phyloP scores from a whole-genome alignment of 2,329 filamentous ascomycete species.

The Venturia effusa region DNA sequence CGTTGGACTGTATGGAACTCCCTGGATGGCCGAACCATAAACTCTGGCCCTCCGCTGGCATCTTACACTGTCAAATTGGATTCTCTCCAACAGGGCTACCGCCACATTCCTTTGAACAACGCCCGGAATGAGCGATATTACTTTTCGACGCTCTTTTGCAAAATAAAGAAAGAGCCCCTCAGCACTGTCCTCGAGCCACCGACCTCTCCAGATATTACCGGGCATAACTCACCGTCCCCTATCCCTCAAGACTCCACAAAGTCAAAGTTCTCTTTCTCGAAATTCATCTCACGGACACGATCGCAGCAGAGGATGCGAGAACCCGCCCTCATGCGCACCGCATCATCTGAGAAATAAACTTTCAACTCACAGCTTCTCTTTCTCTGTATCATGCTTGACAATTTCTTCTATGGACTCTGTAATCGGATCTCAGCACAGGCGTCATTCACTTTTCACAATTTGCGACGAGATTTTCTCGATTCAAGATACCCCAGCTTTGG shows the following conservation, averaged over 20 bases:
- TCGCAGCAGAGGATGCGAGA: slow-evolving; percentile 29
- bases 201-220: slow-evolving; percentile 19
- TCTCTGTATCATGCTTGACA: not conserved
- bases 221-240: slow-evolving; percentile 22
- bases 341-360: slow-evolving; percentile 1
- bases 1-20: slow-evolving; percentile 88
- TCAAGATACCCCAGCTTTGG: slow-evolving; percentile 2
- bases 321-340: not conserved
- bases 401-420: not conserved
- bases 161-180: slow-evolving; percentile 52
- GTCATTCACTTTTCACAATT: not conserved
- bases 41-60: slow-evolving; percentile 55
- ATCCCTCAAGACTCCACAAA: slow-evolving; percentile 18
- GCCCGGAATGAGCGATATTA: slow-evolving; percentile 83
- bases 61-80: slow-evolving; percentile 88
- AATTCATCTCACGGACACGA: slow-evolving; percentile 32
- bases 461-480: not conserved
- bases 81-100: slow-evolving; percentile 83
- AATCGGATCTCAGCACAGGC: not conserved
- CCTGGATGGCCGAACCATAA: slow-evolving; percentile 60
- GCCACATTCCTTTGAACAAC: slow-evolving; percentile 82
- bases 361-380: not conserved
- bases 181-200: slow-evolving; percentile 13
- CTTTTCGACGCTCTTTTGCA: slow-evolving; percentile 90
- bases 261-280: slow-evolving; percentile 26